Percentiles rank a stretch among this genome's conserved stretches.
These are phyloP conservation scores for Tylopilus vinaceipallidus DNA, from an alignment of 768 basidiomycete genomes.

Conservation along the genomic window DNA sequence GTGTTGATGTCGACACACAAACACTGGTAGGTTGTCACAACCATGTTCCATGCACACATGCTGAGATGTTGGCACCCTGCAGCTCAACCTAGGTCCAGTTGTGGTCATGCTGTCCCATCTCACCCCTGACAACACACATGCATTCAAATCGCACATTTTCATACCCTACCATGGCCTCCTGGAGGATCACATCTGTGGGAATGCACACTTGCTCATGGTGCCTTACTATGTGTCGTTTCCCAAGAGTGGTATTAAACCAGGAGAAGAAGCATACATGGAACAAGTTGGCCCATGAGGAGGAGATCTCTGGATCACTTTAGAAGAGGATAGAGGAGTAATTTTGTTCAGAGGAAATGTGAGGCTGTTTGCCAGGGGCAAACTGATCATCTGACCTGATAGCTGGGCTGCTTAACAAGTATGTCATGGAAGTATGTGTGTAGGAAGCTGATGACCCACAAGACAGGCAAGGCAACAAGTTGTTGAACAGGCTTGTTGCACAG, in stretches of 20 bases:
- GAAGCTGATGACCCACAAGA: too few species aligned
- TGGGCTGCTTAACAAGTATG: too few species aligned
- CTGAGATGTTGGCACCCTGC: not conserved
- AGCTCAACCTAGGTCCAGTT: not conserved
- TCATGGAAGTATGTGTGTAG: too few species aligned
- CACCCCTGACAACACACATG: slow-evolving; percentile 31
- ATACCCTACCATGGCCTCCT: slow-evolving; percentile 32
- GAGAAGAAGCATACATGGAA: slow-evolving; percentile 40
- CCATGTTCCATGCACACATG: not conserved
- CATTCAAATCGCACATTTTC: slow-evolving; percentile 53
- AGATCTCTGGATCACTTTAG: slow-evolving; percentile 39
- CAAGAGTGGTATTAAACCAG: slow-evolving; percentile 15
- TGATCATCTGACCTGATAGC: too few species aligned
- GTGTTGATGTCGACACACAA: slow-evolving; percentile 29
- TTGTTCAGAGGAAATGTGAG: slow-evolving; percentile 37
- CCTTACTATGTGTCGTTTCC: slow-evolving; percentile 45
- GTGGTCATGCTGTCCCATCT: slow-evolving; percentile 41
- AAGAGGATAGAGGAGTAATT: slow-evolving; percentile 30
- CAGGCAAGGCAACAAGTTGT: too few species aligned
- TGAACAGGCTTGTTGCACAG: too few species aligned
- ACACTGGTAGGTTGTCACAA: slow-evolving; percentile 32
- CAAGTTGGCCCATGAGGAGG: slow-evolving; percentile 55
- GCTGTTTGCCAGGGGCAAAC: slow-evolving; percentile 1
- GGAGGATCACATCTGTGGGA: slow-evolving; percentile 56
- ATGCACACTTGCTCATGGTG: slow-evolving; percentile 46